Evolutionary conservation across 306 rosid species (phyloP).

Genomic region (Spatholobus suberectus): DNA sequence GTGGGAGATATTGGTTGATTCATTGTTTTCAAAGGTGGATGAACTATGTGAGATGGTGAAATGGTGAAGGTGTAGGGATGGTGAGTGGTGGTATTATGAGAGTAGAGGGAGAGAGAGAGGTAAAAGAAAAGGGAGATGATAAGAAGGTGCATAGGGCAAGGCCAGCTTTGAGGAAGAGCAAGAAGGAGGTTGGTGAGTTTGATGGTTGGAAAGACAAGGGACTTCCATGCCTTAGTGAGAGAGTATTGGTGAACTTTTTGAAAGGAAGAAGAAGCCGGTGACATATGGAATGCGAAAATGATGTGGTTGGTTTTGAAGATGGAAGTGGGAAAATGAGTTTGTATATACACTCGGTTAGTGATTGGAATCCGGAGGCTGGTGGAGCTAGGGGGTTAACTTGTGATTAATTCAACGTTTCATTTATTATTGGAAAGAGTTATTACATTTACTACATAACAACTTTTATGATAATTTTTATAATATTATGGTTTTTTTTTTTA

Average conservation of each 20-base stretch:
- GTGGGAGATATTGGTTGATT: slow-evolving; percentile 55
- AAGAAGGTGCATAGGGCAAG: slow-evolving; percentile 14
- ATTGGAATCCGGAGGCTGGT: too few species aligned
- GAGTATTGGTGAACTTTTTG: slow-evolving; percentile 5
- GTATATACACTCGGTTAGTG: too few species aligned
- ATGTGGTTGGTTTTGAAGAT: background rate
- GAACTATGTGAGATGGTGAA: too few species aligned
- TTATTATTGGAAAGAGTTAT: too few species aligned
- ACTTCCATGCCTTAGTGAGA: slow-evolving; percentile 42
- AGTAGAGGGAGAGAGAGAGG: slow-evolving; percentile 1
- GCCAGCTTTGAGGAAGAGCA: slow-evolving; percentile 33
- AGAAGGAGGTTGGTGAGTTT: background rate
- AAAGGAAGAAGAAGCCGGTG: slow-evolving; percentile 11
- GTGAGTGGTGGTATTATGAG: too few species aligned
- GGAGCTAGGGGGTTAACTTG: too few species aligned
- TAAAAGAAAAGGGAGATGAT: slow-evolving; percentile 45
- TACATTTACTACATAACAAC: too few species aligned
- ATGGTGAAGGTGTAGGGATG: too few species aligned
- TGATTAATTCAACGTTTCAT: too few species aligned
- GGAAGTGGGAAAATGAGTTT: too few species aligned
- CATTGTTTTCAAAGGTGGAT: background rate
- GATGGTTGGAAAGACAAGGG: slow-evolving; percentile 20
- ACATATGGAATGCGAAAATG: background rate
- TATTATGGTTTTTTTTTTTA: too few species aligned
- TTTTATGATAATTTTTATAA: too few species aligned